Percentiles rank a stretch among this genome's conserved stretches.
These are phyloP conservation scores for Tephrocybe sp. DNA, from an alignment of 768 basidiomycete genomes.

Conservation along the genomic window DNA sequence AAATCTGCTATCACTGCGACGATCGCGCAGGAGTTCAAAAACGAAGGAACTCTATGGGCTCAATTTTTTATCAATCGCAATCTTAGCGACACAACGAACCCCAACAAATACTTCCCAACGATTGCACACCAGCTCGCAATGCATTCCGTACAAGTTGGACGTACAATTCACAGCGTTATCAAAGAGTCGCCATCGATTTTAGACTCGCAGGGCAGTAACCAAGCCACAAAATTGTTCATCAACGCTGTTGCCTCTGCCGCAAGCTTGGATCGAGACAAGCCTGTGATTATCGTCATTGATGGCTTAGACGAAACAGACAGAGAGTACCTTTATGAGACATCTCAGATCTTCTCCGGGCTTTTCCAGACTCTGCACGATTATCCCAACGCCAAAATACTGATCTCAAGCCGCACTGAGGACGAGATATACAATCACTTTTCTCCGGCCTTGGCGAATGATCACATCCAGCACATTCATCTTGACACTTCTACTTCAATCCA, in stretches of 20 bases:
- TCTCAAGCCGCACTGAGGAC: slow-evolving; percentile 19
- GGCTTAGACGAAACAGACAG: slow-evolving; percentile 17
- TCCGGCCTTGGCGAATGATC: neutral
- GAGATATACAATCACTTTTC: slow-evolving; percentile 14
- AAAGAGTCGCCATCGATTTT: slow-evolving; percentile 3
- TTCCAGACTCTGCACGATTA: slow-evolving; percentile 2
- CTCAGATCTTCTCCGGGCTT: slow-evolving; percentile 11
- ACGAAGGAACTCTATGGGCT: neutral
- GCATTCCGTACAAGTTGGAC: slow-evolving; percentile 1
- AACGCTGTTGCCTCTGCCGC: slow-evolving; percentile 7
- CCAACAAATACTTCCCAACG: slow-evolving; percentile 15
- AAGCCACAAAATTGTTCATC: slow-evolving; percentile 16
- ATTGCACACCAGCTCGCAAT: slow-evolving; percentile 10
- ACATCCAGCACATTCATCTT: slow-evolving; percentile 12
- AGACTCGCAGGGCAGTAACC: slow-evolving; percentile 1
- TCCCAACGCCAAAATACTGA: slow-evolving; percentile 15
- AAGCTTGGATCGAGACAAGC: neutral
- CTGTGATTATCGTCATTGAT: slow-evolving; percentile 17
- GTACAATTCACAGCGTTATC: slow-evolving; percentile 5
- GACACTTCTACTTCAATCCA: slow-evolving; percentile 8
- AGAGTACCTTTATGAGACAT: slow-evolving; percentile 3
- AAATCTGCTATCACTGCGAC: slow-evolving; percentile 12
- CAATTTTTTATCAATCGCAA: slow-evolving; percentile 15
- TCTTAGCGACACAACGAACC: slow-evolving; percentile 12
- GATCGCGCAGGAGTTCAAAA: slow-evolving; percentile 5